Evolutionary conservation across 805 yeast species (phyloP), one percentile per base, ranked within the genome.

Genomic region (Saccharomycopsis guyanensis): DNA sequence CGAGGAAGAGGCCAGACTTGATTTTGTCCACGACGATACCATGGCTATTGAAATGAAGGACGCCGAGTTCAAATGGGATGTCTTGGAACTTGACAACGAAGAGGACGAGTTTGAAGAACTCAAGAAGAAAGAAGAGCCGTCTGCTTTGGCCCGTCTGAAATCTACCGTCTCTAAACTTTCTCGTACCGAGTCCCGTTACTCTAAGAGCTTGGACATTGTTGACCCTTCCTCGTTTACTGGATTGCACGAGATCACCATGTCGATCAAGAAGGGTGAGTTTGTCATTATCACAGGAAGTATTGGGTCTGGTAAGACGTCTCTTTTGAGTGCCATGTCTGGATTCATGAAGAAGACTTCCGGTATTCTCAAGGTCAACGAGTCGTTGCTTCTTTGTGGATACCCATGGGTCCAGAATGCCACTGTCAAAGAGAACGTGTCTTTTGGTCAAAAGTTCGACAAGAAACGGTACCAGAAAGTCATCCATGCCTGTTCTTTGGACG

Each of bases 391-490:
- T 22, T 66, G 80, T 68, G 55, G 69, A 55, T 35, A 53, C 18
- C 85, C 85, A 16, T 83, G 91, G 93, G 73, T 82, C 31, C 86
- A 80, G 56, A 84, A 82, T 60, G 73, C 80, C 2, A 80, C 89
- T 0, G 73, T 83, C 27, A 71, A 71, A 54, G 83, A 81, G 15
- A 82, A 82, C 56, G 80, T 82, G 49, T 33, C 70, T 25, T 82
- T 82, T 61, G 88, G 89, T 2, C 45, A 55, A 16, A 43, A 55
- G 8, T 74, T 59, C 48, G 76, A 80, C 48, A 68, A 69, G 43
- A 58, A 65, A 6, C 68, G 62, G 45, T 82, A 82, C 56, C 59
- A 71, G 12, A 65, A 65, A 13, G 73, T 81, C 6, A 60, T 82
- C n/a, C 62, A 69, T 34, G 79, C 78, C 2, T 82, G 88, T 59